Evolutionary conservation across 1,139 yeast genomes (phyloP), one percentile per base, ranked within the genome.

Genomic region (Candida tropicalis): DNA sequence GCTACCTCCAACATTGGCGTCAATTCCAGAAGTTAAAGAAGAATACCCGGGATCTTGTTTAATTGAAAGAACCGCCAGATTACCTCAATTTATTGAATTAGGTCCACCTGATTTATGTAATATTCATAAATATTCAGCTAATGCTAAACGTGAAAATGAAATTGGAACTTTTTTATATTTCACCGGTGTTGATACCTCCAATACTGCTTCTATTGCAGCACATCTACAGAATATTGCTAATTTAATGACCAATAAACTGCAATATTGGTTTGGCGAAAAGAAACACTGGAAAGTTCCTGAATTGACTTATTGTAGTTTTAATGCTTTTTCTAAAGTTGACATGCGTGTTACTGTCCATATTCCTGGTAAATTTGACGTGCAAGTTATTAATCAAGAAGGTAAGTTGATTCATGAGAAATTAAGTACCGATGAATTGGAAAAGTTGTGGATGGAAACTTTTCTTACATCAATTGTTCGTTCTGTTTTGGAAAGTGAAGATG

Each of bases 91-190:
- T 46, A 50, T 45, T 35, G 84, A 79, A 44, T 63, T 93, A 42
- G 99, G 99, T 0, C 96, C 97, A 0, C 91, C 97, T 5, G 98
- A 93, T 67, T 71, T 93, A 51, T 87, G 95, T 40, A 95, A 87
- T 58, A 68, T 81, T 43, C 77, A 78, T 43, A 78, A 81, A 54
- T 73, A 57, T 50, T 69, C 66, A 38, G 61, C 56, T 50, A 73
- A 60, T 55, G 72, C 76, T 47, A 70, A 68, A 57, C 66, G 65
- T 44, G 51, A 46, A 36, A 56, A 58, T 43, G 77, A 68, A 45
- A 58, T 75, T 34, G 81, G 82, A 2, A 78, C 84, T 4, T 79
- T 75, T 53, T 64, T 79, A 38, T 79, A 79, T 57, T 78, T 71
- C 54, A 76, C 82, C 0, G 84, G 84, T 3, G 73, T 79, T 2